A percentile compares a stretch with the other conserved stretches of the same genome.
These are phyloP conservation scores for Eucalyptus urophylla DNA, from an alignment of 345 rosid genomes.

Conservation along the genomic window DNA sequence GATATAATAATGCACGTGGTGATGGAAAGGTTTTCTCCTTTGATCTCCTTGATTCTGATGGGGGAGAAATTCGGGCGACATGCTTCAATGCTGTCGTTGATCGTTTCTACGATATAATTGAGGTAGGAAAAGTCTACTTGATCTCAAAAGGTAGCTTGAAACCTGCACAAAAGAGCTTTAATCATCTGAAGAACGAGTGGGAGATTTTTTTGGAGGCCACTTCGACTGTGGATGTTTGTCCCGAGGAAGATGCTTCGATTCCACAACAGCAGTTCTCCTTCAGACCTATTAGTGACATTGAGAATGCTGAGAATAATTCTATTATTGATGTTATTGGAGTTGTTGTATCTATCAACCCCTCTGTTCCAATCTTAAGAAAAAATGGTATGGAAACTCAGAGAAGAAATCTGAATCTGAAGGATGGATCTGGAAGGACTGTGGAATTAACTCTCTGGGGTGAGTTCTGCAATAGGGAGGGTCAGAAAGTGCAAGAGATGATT, in stretches of 20 bases:
- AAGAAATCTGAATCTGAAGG: slow-evolving; percentile 68
- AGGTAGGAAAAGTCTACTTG: slow-evolving; percentile 74
- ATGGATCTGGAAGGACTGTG: slow-evolving; percentile 64
- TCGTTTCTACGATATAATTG: slow-evolving; percentile 56
- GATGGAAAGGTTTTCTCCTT: slow-evolving; percentile 91
- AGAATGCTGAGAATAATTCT: slow-evolving; percentile 62
- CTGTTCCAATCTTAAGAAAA: slow-evolving; percentile 77
- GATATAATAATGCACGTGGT: slow-evolving; percentile 81
- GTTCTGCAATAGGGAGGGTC: slow-evolving; percentile 81
- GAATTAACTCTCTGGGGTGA: slow-evolving; percentile 93
- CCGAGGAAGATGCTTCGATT: slow-evolving; percentile 76
- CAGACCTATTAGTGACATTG: slow-evolving; percentile 71
- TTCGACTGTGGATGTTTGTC: slow-evolving; percentile 70
- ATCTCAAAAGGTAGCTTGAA: slow-evolving; percentile 83
- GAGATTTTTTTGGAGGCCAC: slow-evolving; percentile 75
- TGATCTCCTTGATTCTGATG: slow-evolving; percentile 88
- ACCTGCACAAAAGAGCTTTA: slow-evolving; percentile 83
- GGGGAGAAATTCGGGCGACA: slow-evolving; percentile 84
- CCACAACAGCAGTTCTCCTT: slow-evolving; percentile 84
- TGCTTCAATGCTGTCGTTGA: slow-evolving; percentile 88
- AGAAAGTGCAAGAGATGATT: slow-evolving; percentile 61
- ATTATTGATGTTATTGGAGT: slow-evolving; percentile 69
- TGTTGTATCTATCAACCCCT: slow-evolving; percentile 66
- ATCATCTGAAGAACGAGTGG: slow-evolving; percentile 87
- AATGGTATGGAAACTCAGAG: slow-evolving; percentile 97